A percentile compares a stretch with the other conserved stretches of the same genome.
Conservation (phyloP, 306 rosid species). For the Medicago lupulina region DNA sequence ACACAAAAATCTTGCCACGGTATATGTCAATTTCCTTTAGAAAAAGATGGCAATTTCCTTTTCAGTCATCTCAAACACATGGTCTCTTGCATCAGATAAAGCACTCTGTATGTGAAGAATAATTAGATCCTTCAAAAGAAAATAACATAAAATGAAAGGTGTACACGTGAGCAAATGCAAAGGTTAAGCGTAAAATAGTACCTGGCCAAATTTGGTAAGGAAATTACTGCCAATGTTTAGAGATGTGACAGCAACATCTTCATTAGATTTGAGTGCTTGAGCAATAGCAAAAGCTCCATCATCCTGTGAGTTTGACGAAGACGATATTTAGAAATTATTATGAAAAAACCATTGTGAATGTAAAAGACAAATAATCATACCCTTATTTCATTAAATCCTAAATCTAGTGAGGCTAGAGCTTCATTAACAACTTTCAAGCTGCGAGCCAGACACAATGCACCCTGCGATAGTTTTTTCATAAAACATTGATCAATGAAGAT, state of each 20-base stretch:
- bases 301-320: slow-evolving; percentile 63
- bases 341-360: slow-evolving; percentile 11
- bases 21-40: slow-evolving; percentile 49
- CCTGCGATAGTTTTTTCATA: slow-evolving; percentile 60
- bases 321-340: slow-evolving; percentile 24
- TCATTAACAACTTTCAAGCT: slow-evolving; percentile 98
- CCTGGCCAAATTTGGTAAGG: slow-evolving; percentile 98
- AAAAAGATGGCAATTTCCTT: slow-evolving; percentile 82
- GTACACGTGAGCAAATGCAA: slow-evolving; percentile 14
- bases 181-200: slow-evolving; percentile 35
- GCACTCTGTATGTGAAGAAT: slow-evolving; percentile 71
- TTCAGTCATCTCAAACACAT: slow-evolving; percentile 93
- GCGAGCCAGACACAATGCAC: slow-evolving; percentile 90
- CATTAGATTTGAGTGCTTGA: slow-evolving; percentile 96
- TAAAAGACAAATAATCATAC: slow-evolving; percentile 45
- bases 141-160: slow-evolving; percentile 8
- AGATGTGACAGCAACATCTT: slow-evolving; percentile 78
- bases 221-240: slow-evolving; percentile 83
- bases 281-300: slow-evolving; percentile 98
- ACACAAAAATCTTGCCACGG: slow-evolving; percentile 1
- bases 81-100: slow-evolving; percentile 92
- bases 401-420: slow-evolving; percentile 87
- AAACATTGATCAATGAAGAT: slow-evolving; percentile 30
- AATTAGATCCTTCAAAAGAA: slow-evolving; percentile 24
- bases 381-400: slow-evolving; percentile 97